These are phyloP conservation scores for Backusella tarrabulga DNA, from an alignment of 192 early-diverging fungal genomes.

Conservation along the genomic window DNA sequence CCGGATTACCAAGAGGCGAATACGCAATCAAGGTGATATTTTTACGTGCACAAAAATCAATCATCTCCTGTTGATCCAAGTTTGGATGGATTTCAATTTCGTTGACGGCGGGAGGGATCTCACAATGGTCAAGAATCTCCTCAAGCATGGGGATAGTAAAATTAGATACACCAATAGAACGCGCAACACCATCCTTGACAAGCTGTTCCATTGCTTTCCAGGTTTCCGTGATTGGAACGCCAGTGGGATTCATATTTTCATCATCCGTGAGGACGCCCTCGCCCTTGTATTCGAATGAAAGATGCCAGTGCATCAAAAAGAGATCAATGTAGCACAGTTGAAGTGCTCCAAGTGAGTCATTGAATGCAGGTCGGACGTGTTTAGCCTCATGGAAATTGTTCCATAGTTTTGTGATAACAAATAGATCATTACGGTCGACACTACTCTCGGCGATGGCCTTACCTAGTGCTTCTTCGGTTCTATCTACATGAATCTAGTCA, in stretches of 20 bases:
- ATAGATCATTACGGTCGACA: conserved; percentile 61
- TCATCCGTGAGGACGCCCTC: conserved; percentile 1
- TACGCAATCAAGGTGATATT: conserved; percentile 69
- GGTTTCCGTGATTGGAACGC: conserved; percentile 53
- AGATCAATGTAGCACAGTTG: conserved; percentile 77
- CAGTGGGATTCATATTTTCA: conserved; percentile 33
- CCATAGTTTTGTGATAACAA: conserved; percentile 61
- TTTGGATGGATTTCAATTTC: conserved; percentile 61
- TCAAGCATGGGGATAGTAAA: conserved; percentile 55
- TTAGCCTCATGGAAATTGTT: conserved; percentile 54
- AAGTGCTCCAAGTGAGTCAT: conserved; percentile 66
- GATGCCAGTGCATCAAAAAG: conserved; percentile 86
- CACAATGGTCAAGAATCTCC: conserved; percentile 55
- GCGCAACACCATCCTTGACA: conserved; percentile 57
- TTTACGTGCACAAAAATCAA: conserved; percentile 60
- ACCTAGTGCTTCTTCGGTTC: conserved; percentile 70
- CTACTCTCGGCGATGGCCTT: conserved; percentile 47
- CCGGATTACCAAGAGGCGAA: conserved; percentile 62
- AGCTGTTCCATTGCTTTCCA: conserved; percentile 77
- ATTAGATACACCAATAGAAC: conserved; percentile 80
- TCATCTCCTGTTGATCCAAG: conserved; percentile 51
- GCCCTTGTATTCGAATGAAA: conserved; percentile 47
- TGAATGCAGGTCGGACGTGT: conserved; percentile 58
- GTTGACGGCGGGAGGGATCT: conserved; percentile 69
- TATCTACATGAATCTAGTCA: conserved; percentile 29